These are phyloP conservation scores for Anacardium occidentale DNA, from an alignment of 345 rosid genomes.

Conservation along the genomic window DNA sequence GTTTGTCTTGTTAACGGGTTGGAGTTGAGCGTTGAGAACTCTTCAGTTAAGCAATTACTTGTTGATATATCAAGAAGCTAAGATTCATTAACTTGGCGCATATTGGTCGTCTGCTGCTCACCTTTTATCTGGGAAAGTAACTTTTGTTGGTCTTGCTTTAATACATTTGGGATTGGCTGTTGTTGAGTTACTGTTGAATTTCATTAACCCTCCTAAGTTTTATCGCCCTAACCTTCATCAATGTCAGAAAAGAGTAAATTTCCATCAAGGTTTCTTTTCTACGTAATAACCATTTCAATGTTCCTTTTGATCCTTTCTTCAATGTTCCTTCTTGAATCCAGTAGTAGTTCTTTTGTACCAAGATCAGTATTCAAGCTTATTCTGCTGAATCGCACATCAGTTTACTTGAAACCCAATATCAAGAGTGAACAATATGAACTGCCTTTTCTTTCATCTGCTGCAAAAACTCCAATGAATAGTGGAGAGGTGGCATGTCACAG, in stretches of 20 bases:
- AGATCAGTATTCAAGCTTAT: constrained; percentile 56
- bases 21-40: not conserved
- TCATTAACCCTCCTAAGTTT: too few relatives aligned
- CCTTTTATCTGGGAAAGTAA: not conserved
- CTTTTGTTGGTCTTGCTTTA: not conserved
- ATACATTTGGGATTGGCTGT: not conserved
- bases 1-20: not conserved
- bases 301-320: constrained; percentile 58
- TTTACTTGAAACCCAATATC: constrained; percentile 35
- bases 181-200: not conserved
- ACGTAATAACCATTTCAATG: constrained; percentile 48
- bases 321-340: constrained; percentile 55
- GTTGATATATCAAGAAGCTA: not conserved
- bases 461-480: constrained; percentile 20
- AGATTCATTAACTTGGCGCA: not conserved
- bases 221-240: constrained; percentile 13
- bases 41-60: not conserved
- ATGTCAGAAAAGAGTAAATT: constrained; percentile 60
- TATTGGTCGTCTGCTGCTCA: not conserved
- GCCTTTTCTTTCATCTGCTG: constrained; percentile 33
- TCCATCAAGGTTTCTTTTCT: constrained; percentile 58
- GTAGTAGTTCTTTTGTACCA: constrained; percentile 49
- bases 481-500: constrained; percentile 18
- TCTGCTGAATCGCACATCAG: constrained; percentile 51
- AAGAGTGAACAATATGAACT: constrained; percentile 30